A percentile compares a stretch with the other conserved stretches of the same genome.
phyloP scores from a whole-genome alignment of 805 yeast genomes.

The Blastobotrys peoriensis region DNA sequence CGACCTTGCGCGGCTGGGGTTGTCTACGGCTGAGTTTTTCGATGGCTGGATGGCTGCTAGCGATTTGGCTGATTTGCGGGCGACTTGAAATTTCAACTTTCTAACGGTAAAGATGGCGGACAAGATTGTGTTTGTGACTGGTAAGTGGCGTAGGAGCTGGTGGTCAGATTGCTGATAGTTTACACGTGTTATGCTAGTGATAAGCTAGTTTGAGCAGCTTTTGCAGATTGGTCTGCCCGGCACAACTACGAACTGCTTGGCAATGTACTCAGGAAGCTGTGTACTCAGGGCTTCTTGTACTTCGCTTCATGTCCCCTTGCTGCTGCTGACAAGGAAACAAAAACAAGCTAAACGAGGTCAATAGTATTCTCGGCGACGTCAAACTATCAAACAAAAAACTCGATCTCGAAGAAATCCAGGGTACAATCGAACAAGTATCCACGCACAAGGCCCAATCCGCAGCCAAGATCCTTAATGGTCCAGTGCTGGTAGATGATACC shows the following conservation, averaged over 20 bases:
- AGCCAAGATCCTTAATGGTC: conserved; percentile 55
- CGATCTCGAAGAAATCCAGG: conserved; percentile 90
- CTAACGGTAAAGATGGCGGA: background rate
- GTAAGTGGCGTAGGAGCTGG: conserved; percentile 1
- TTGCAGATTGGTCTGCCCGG: no score
- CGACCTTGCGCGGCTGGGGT: no score
- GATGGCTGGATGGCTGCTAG: no score
- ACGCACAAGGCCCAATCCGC: conserved; percentile 74
- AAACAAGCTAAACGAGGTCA: conserved; percentile 81
- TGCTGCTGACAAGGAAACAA: conserved; percentile 91
- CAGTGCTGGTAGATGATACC: conserved; percentile 94
- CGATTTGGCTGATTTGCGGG: no score
- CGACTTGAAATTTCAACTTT: no score
- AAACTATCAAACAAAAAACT: conserved; percentile 55
- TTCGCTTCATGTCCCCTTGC: no score
- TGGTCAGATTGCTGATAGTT: background rate
- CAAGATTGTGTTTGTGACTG: conserved; percentile 12
- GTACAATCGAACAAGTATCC: conserved; percentile 75
- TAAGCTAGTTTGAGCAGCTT: no score
- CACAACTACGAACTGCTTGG: no score
- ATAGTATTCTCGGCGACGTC: conserved; percentile 50
- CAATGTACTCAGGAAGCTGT: no score
- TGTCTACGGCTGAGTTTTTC: no score
- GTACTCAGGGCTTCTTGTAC: no score
- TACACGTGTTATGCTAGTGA: background rate